phyloP scores from a whole-genome alignment of 2,329 filamentous ascomycete genomes.

The Fusarium temperatum region DNA sequence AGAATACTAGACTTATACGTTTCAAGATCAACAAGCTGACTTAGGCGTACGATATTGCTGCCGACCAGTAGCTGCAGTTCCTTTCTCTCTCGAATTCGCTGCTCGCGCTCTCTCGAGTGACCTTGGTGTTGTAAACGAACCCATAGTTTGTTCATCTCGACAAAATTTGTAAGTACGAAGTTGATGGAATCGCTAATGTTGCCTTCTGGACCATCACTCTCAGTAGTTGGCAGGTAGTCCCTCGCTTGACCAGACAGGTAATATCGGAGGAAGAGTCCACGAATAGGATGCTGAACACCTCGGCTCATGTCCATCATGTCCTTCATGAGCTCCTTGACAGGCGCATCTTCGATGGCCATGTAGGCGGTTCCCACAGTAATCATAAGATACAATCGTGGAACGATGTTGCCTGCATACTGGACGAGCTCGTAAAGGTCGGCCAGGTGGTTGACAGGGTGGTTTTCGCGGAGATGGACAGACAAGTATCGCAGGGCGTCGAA shows the following conservation, averaged over 20 bases:
- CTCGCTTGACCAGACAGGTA: constrained; percentile 95
- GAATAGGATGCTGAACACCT: constrained; percentile 95
- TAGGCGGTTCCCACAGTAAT: constrained; percentile 99
- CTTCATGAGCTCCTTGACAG: constrained; percentile 99
- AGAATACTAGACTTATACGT: constrained; percentile 93
- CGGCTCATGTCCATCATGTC: constrained; percentile 99
- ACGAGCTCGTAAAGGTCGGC: constrained; percentile 98
- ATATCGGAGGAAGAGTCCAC: constrained; percentile 93
- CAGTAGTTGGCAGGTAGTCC: constrained; percentile 83
- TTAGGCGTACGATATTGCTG: constrained; percentile 93
- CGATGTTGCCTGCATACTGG: constrained; percentile 97
- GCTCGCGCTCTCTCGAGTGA: constrained; percentile 92
- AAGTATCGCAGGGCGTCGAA: constrained; percentile 98
- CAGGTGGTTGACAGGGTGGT: constrained; percentile 96
- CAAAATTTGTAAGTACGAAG: constrained; percentile 97
- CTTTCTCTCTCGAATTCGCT: constrained; percentile 91
- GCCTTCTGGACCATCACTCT: constrained; percentile 89
- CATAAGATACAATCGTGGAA: constrained; percentile 97
- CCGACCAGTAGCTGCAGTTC: constrained; percentile 95
- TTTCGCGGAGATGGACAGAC: constrained; percentile 95
- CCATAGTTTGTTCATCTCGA: constrained; percentile 99
- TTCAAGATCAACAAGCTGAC: constrained; percentile 93
- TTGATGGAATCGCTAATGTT: constrained; percentile 98
- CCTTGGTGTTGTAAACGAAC: constrained; percentile 97
- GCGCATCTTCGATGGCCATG: constrained; percentile 97